Evolutionary conservation across 768 basidiomycete genomes (phyloP).

Genomic region (Postia placenta): DNA sequence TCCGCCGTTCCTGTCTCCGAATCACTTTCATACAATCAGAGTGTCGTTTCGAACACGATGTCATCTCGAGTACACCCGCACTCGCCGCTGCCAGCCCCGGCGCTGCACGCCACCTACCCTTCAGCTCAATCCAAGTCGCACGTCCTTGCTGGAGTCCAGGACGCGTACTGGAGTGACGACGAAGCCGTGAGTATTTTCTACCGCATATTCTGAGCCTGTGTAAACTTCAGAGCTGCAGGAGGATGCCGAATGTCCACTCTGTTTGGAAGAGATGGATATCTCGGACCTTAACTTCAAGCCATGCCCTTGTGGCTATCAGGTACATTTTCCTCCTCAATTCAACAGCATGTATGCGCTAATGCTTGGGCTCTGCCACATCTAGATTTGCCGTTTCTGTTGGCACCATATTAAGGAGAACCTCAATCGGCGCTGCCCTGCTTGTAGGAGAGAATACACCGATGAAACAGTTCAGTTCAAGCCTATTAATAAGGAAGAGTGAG

Average conservation of each 20-base stretch:
- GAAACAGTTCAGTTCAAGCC: slow-evolving; percentile 93
- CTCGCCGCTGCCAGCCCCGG: slow-evolving; percentile 67
- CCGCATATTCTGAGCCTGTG: neutral
- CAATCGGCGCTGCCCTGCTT: slow-evolving; percentile 95
- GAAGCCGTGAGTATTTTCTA: slow-evolving; percentile 54
- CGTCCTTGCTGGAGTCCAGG: slow-evolving; percentile 85
- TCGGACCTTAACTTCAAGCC: slow-evolving; percentile 99
- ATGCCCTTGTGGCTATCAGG: slow-evolving; percentile 98
- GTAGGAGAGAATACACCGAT: slow-evolving; percentile 88
- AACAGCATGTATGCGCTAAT: neutral
- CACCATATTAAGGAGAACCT: slow-evolving; percentile 96
- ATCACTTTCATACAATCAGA: slow-evolving; percentile 3
- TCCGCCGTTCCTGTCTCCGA: slow-evolving; percentile 8
- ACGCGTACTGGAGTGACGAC: slow-evolving; percentile 97
- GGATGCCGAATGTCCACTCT: slow-evolving; percentile 96
- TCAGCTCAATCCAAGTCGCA: slow-evolving; percentile 77
- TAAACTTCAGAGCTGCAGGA: slow-evolving; percentile 46
- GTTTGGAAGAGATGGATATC: slow-evolving; percentile 98
- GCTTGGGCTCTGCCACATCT: slow-evolving; percentile 1
- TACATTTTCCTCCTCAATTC: slow-evolving; percentile 23
- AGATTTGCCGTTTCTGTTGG: slow-evolving; percentile 99
- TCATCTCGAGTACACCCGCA: slow-evolving; percentile 54
- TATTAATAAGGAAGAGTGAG: slow-evolving; percentile 92
- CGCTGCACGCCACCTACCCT: slow-evolving; percentile 63
- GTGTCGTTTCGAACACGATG: slow-evolving; percentile 37